Conservation (phyloP, 768 basidiomycete species). For the Boletus rubroflammeus region DNA sequence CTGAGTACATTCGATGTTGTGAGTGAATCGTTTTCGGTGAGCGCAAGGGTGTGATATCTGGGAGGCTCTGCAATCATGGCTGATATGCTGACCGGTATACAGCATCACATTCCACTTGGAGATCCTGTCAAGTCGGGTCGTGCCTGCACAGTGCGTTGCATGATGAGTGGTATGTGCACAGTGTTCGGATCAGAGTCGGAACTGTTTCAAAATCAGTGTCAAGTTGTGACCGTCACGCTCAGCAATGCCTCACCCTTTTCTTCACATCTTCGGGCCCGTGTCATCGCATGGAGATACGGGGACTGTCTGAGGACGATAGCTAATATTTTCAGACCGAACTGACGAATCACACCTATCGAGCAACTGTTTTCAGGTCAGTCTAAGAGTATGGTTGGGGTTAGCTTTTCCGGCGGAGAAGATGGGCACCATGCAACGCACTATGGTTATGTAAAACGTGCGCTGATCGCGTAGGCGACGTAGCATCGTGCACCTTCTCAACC, state of each 20-base stretch:
- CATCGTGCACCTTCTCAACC: conserved; percentile 1
- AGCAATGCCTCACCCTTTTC: neutral
- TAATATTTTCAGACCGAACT: neutral
- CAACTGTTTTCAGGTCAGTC: too few relatives aligned
- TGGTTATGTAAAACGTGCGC: neutral
- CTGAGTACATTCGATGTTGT: neutral
- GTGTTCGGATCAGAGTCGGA: too few relatives aligned
- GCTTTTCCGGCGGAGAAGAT: neutral
- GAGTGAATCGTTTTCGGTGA: neutral
- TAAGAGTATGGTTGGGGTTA: neutral
- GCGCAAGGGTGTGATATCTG: neutral
- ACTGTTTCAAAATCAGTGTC: too few relatives aligned
- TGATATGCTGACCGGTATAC: neutral
- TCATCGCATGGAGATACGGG: neutral
- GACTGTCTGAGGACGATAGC: neutral
- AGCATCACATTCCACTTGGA: neutral
- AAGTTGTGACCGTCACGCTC: neutral
- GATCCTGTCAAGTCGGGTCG: neutral
- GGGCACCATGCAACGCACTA: neutral
- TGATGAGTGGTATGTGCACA: neutral
- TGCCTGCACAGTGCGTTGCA: neutral
- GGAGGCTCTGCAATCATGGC: neutral
- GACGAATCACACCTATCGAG: neutral
- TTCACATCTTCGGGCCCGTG: neutral
- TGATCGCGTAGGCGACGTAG: neutral